A percentile compares a stretch with the other conserved stretches of the same genome.
Evolutionary conservation across 345 rosid genomes (phyloP).

Genomic region (Gossypium turneri): DNA sequence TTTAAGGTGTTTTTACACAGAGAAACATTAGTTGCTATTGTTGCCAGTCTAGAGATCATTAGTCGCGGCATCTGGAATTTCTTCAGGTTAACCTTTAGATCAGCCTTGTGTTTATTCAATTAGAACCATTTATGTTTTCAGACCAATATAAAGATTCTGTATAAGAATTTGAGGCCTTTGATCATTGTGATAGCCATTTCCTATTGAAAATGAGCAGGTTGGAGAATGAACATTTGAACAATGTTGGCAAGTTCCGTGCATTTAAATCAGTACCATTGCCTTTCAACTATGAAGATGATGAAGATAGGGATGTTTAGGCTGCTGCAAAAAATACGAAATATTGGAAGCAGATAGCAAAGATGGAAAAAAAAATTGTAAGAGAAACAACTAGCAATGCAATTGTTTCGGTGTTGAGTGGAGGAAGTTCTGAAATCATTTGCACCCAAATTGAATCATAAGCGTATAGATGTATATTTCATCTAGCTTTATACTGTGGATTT

Average conservation of each 20-base stretch:
- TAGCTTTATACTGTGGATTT: no score
- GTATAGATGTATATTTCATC: no score
- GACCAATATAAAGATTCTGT: neutral
- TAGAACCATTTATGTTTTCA: no score
- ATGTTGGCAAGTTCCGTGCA: neutral
- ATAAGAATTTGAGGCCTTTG: neutral
- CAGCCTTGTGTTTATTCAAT: neutral
- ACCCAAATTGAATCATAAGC: no score
- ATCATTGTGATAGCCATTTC: neutral
- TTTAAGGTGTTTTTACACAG: conserved; percentile 21
- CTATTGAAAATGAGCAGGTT: neutral
- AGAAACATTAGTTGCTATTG: conserved; percentile 37
- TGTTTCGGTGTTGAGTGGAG: no score
- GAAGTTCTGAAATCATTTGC: no score
- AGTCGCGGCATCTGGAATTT: conserved; percentile 77
- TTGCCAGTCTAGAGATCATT: conserved; percentile 57
- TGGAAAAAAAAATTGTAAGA: neutral
- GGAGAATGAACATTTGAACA: neutral
- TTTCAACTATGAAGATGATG: neutral
- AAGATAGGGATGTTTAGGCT: neutral
- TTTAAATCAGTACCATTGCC: neutral
- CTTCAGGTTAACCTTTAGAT: conserved; percentile 36
- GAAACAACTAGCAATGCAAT: no score
- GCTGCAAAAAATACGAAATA: neutral
- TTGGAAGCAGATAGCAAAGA: no score